Evolutionary conservation across 2,329 filamentous ascomycete species (phyloP), one percentile per base, ranked within the genome.

Genomic region (Diplodia scrobiculata): DNA sequence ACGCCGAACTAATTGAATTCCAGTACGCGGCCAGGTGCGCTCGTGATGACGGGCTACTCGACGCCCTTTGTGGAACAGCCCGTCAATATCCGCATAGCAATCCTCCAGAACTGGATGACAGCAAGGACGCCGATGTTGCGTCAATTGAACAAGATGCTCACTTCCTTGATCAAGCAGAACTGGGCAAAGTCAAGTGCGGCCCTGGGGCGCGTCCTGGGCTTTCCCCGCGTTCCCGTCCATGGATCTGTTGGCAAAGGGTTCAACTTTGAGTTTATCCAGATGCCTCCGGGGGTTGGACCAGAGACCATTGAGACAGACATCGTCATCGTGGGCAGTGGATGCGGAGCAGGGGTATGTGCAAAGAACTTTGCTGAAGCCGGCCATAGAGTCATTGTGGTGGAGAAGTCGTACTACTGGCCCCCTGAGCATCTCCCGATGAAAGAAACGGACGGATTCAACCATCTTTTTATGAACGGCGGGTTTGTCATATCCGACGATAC

Each of bases 281-380:
- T 89, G 21, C 83, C 84, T 1, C 80, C 84, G 0, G 80, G 81
- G 0, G 73, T 80, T 7, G 73, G 81, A 4, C 80, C 86, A 0
- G 86, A 88, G 68, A 82, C 83, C 2, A 79, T 96, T 47, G 86
- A 92, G 64, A 89, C 90, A 0, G 94, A 97, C 75, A 87, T 96
- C 0, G 86, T 96, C 48, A 87, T 97, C 67, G 84, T 97, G 21
- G 93, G 93, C 2, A 95, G 91, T 45, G 93, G 93, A 32, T 96
- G 91, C 71, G 93, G 93, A 68, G 92, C 91, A 48, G 91, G 84
- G 10, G 92, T 97, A 0, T 86, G 84, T 41, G 92, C 93, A 27
- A 93, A 93, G 76, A 89, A 91, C 60, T 80, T 97, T 1, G 86
- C 92, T 10, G 88, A 92, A 76, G 90, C 89, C 0, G 91, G 90